Base-by-base conservation (phyloP, 1,139 yeast species). In the Suhomyces wounanorum region DNA sequence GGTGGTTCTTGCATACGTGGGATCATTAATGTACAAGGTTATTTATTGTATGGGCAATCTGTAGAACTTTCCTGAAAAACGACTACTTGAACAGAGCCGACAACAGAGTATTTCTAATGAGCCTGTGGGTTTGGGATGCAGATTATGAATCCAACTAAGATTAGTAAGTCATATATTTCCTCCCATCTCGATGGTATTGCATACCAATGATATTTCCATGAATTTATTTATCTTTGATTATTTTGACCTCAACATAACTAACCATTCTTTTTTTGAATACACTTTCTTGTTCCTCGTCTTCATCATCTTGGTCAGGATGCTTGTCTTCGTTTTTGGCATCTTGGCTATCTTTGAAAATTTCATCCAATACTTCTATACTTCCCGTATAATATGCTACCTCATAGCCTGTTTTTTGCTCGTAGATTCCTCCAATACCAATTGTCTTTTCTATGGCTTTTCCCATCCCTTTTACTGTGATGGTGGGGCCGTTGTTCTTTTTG, bases 321-420 rank as follows among this genome's bases (percentile, higher is more conserved):
- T n/a, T n/a, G n/a, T n/a, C 55, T 55, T 47, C 62, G 4, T 73
- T 67, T 35, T 74, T 78, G 10, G 67, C 79, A 11, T 67, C 72
- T 3, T 64, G 68, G 21, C 65, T 67, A 9, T 59, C 70, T 30
- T 54, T 51, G 14, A 55, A 55, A 46, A 83, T 77, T 62, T 85
- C 90, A 64, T 87, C 94, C 33, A 87, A 61, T 0, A 86, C 89
- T 47, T 80, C 80, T 0, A 83, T 75, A 11, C 83, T 79, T 26
- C 79, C 84, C 0, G 92, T 86, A 31, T 68, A 60, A 1, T 84
- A 62, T 28, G 84, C 87, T 6, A 85, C 79, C 53, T 65, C 72
- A 57, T 75, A 70, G 10, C 73, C 70, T 45, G 72, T 65, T 25
- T 77, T 77, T 39, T 70, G 71, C 55, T 79, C 78, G 61, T 81